Evolutionary conservation across 768 basidiomycete genomes (phyloP), one percentile per base, ranked within the genome.

Genomic region (Suillus ampliporus): DNA sequence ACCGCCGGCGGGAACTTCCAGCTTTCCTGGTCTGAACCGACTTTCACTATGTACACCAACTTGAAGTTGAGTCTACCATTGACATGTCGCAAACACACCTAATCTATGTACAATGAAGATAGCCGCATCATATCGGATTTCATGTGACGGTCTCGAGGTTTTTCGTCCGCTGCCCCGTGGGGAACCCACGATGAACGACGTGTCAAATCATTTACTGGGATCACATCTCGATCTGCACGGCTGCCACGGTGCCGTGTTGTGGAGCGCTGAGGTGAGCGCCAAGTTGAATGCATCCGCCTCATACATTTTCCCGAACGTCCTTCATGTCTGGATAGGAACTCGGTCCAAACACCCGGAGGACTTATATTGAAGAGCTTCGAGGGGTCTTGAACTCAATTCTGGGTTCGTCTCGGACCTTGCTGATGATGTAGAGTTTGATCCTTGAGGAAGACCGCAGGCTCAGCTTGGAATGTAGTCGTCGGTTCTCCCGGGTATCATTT

Each of bases 121-220:
- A 31, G 31, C 31, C 31, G 31, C n/a, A n/a, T n/a, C n/a, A n/a
- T n/a, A n/a, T n/a, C n/a, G 31, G 3, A 3, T 31, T 31, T 31
- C 31, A 31, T 31, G 31, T 31, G 31, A 31, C 31, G 31, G 3
- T 31, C 31, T 31, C 31, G 4, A 31, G 31, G 31, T 31, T 31
- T 31, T 31, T 28, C 2, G 28, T 11, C 28, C 50, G 50, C 31
- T 34, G 31, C 50, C 50, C 50, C 50, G 31, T 34, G 50, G 50
- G 50, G 50, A 34, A 51, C 31, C 48, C 31, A 51, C 31, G 50
- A 51, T 10, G 28, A 51, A 31, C 48, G 31, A 51, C 50, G 50
- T 51, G 50, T 28, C 50, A 50, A 17, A 6, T n/a, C 50, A 35
- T 28, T n/a, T 34, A 4, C 28, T 31, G 9, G 28, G 6, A 34